Evolutionary conservation across 192 early-diverging fungal species (phyloP), one percentile per base, ranked within the genome.

Genomic region (Rhizophagus sp.): DNA sequence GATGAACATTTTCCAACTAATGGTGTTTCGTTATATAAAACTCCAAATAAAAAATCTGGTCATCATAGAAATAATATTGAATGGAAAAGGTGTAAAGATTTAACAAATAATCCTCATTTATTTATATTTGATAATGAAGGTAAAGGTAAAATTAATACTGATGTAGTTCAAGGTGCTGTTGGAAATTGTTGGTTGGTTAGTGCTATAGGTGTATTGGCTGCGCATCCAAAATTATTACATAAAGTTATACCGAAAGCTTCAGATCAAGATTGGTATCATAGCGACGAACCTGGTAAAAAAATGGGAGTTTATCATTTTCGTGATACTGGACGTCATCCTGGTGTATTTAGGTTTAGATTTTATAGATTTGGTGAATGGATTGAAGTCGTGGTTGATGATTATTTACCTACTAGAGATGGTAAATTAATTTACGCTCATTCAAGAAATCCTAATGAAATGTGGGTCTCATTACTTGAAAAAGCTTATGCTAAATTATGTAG

Each of bases 311-410:
- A 78, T 50, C 62, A 78, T 67, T 78, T 39, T 12, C 36, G 76
- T 66, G 80, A 77, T 78, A 77, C 80, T 44, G 65, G 41, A 36
- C 36, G 65, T 19, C 80, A 81, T 52, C 80, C 80, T 33, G 80
- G 80, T 49, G 82, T 88, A 30, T 88, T 88, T 63, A 62, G 83
- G 1, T 88, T 88, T 81, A 27, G 87, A 34, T 88, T 88, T 75
- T 87, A 88, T 74, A 62, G 77, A 3, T 88, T 86, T 73, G 87
- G 87, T 11, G 44, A 82, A 62, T 88, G 88, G 88, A 76, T 86
- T 11, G 88, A 88, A 67, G 88, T 88, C 11, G 86, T 88, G 44
- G 82, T 88, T 15, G 88, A 88, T 73, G 87, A 88, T 76, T 88
- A 83, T 52, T 81, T 88, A 6, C 88, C 88, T 9, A 83, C 79